A percentile compares a stretch with the other conserved stretches of the same genome.
These are phyloP conservation scores for Cladophialophora immunda DNA, from an alignment of 2,329 filamentous ascomycete genomes.

Conservation along the genomic window DNA sequence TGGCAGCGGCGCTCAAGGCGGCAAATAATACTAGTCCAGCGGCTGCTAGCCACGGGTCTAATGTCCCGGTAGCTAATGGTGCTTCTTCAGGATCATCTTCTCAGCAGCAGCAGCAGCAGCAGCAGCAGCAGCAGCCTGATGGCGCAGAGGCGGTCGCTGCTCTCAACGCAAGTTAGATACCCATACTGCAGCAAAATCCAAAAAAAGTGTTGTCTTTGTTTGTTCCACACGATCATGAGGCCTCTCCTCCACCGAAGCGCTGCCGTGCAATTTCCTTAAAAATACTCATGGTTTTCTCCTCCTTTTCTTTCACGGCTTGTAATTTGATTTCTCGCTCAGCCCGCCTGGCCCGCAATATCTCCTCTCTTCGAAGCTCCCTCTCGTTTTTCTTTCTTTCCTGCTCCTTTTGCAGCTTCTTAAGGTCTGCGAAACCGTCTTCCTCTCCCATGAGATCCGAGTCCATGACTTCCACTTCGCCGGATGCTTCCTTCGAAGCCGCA, in stretches of 20 bases:
- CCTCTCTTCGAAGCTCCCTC: slow-evolving; percentile 81
- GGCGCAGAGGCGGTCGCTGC: slow-evolving; percentile 41
- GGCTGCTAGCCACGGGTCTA: slow-evolving; percentile 14
- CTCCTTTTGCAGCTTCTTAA: slow-evolving; percentile 71
- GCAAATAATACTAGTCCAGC: slow-evolving; percentile 21
- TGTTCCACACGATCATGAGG: background rate
- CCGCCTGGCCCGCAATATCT: slow-evolving; percentile 75
- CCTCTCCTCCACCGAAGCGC: slow-evolving; percentile 68
- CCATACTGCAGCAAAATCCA: background rate
- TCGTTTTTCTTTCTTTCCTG: slow-evolving; percentile 81
- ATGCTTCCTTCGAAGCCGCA: slow-evolving; percentile 59
- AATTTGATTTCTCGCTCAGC: slow-evolving; percentile 83
- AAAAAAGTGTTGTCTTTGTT: slow-evolving; percentile 1
- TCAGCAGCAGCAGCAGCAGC: background rate
- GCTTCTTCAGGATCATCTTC: slow-evolving; percentile 9
- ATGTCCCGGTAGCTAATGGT: slow-evolving; percentile 24
- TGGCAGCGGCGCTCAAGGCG: slow-evolving; percentile 69
- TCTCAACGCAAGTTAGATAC: slow-evolving; percentile 35
- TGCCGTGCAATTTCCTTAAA: slow-evolving; percentile 79
- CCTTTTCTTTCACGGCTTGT: slow-evolving; percentile 74
- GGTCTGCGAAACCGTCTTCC: slow-evolving; percentile 65
- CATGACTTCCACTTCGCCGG: slow-evolving; percentile 66
- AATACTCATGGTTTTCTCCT: slow-evolving; percentile 85
- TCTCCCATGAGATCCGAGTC: slow-evolving; percentile 80
- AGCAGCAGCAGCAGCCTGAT: slow-evolving; percentile 31